Evolutionary conservation across 495 filamentous ascomycete species (phyloP).

Genomic region (Venustampulla echinocandica): DNA sequence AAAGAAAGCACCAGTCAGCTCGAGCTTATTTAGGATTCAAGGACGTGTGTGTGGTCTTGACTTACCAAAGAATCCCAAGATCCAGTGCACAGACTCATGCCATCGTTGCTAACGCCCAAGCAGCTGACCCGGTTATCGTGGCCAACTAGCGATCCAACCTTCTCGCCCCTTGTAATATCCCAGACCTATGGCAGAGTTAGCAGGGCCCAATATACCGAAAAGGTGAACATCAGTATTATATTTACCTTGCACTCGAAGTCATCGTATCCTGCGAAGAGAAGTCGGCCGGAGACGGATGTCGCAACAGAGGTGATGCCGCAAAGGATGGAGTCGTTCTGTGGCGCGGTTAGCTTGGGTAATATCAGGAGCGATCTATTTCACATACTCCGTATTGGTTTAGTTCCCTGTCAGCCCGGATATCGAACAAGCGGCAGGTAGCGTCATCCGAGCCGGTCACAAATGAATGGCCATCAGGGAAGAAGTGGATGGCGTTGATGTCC

Average conservation of each 20-base stretch:
- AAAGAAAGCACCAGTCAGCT: conserved; percentile 21
- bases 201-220: neutral
- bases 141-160: conserved; percentile 89
- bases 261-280: conserved; percentile 96
- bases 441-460: conserved; percentile 98
- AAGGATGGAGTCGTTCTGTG: conserved; percentile 88
- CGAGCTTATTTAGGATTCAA: neutral
- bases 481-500: conserved; percentile 98
- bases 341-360: conserved; percentile 7
- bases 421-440: conserved; percentile 93
- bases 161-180: conserved; percentile 94
- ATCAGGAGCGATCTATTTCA: neutral
- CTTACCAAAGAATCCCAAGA: conserved; percentile 98
- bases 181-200: conserved; percentile 60
- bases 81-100: conserved; percentile 97
- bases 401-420: conserved; percentile 93
- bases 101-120: conserved; percentile 95
- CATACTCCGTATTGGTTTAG: conserved; percentile 92
- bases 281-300: conserved; percentile 90
- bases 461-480: conserved; percentile 97
- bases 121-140: conserved; percentile 99
- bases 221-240: neutral
- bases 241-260: conserved; percentile 99
- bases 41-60: conserved; percentile 13
- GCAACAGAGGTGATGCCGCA: conserved; percentile 98